These are phyloP conservation scores for Xylaria nigripes DNA, from an alignment of 495 filamentous ascomycete genomes.

Conservation along the genomic window DNA sequence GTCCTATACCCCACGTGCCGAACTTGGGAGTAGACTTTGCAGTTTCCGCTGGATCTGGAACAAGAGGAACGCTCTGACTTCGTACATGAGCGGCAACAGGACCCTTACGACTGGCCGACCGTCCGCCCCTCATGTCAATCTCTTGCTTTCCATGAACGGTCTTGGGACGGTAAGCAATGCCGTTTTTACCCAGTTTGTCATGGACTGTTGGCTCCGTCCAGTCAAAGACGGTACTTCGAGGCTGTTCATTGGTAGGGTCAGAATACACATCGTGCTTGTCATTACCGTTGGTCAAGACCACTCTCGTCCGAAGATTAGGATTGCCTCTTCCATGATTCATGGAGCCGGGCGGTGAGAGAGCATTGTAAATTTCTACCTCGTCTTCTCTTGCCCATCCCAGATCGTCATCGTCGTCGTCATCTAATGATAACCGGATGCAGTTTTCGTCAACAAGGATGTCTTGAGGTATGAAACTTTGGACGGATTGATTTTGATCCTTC, in stretches of 20 bases:
- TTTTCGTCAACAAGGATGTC: constrained; percentile 29
- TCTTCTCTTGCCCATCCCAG: constrained; percentile 51
- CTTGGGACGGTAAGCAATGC: constrained; percentile 61
- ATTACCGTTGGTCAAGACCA: constrained; percentile 35
- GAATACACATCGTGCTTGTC: constrained; percentile 23
- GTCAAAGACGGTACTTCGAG: constrained; percentile 65
- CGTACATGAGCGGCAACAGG: constrained; percentile 73
- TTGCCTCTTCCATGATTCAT: constrained; percentile 40
- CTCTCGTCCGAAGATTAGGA: constrained; percentile 36
- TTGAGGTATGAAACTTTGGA: constrained; percentile 1
- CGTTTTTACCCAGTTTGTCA: constrained; percentile 46
- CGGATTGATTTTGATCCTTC: constrained; percentile 9
- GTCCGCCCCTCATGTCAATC: constrained; percentile 61
- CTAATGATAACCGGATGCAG: constrained; percentile 42
- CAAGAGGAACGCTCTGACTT: constrained; percentile 92
- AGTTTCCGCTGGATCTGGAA: constrained; percentile 52
- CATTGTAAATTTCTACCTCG: constrained; percentile 42
- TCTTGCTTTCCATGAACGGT: constrained; percentile 89
- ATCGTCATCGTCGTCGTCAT: constrained; percentile 59
- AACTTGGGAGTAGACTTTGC: constrained; percentile 64
- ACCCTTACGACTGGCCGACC: constrained; percentile 63
- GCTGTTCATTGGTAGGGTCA: constrained; percentile 36
- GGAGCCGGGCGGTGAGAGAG: constrained; percentile 47
- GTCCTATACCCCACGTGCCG: constrained; percentile 79
- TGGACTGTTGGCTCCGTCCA: constrained; percentile 67